phyloP scores from a whole-genome alignment of 495 filamentous ascomycete genomes.

The Trichoderma reesei region DNA sequence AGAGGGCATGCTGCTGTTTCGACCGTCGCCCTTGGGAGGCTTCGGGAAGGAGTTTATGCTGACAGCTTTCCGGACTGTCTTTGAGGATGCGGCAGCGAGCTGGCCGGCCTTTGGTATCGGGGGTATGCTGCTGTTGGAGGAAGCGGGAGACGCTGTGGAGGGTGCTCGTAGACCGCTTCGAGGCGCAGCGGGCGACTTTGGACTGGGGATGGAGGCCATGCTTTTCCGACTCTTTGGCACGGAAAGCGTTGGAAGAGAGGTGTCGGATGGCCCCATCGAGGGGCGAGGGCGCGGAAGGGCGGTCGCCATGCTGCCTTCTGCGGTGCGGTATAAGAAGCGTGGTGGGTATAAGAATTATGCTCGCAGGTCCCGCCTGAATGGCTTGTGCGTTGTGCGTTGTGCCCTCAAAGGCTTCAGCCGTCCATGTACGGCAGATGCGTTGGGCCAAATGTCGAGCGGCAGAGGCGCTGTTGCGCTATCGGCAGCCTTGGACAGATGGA shows the following conservation, averaged over 20 bases:
- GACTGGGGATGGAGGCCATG: constrained; percentile 35
- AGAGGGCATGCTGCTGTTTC: constrained; percentile 44
- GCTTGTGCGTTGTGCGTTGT: neutral
- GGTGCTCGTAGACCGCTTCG: constrained; percentile 53
- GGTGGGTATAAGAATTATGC: neutral
- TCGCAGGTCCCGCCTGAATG: neutral
- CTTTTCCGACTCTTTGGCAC: constrained; percentile 61
- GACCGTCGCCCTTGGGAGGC: constrained; percentile 56
- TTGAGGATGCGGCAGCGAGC: constrained; percentile 34
- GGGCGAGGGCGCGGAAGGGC: constrained; percentile 56
- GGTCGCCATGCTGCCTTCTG: constrained; percentile 41
- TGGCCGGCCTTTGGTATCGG: constrained; percentile 28
- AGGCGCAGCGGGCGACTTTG: constrained; percentile 37
- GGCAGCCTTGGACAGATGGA: neutral
- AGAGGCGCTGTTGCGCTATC: neutral
- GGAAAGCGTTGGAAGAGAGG: constrained; percentile 59
- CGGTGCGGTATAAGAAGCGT: neutral
- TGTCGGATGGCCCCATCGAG: constrained; percentile 52
- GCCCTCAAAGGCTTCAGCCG: neutral
- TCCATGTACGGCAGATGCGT: constrained; percentile 1
- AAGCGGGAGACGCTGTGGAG: constrained; percentile 40
- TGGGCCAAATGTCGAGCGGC: neutral
- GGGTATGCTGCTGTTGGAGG: constrained; percentile 38
- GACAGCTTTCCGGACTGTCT: constrained; percentile 69
- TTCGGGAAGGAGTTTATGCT: constrained; percentile 92